phyloP scores from a whole-genome alignment of 2,329 filamentous ascomycete genomes.

The Xylariaceae sp. region DNA sequence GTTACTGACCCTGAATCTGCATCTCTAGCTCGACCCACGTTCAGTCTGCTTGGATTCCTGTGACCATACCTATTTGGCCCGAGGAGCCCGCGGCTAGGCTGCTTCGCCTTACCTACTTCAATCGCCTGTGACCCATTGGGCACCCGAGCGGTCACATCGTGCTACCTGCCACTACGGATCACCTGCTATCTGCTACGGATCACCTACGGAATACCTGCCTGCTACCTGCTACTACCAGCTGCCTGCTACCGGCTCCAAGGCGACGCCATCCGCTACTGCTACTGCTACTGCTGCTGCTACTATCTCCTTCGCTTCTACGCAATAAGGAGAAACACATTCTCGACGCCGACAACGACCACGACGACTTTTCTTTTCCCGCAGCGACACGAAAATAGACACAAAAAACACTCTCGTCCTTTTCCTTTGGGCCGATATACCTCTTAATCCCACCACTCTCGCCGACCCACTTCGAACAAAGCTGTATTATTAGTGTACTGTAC shows the following conservation, averaged over 20 bases:
- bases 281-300: too few species aligned
- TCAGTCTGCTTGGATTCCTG: not conserved
- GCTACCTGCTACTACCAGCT: not conserved
- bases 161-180: not conserved
- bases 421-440: not conserved
- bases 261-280: too few species aligned
- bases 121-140: not conserved
- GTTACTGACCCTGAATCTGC: conserved; percentile 1
- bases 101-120: not conserved
- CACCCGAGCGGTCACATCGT: not conserved
- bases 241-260: too few species aligned
- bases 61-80: not conserved
- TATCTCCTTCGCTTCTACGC: too few species aligned
- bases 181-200: not conserved
- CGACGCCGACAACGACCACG: not conserved
- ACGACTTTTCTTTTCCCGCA: not conserved
- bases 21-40: not conserved
- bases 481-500: not conserved
- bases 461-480: not conserved
- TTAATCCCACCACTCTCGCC: not conserved
- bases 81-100: not conserved
- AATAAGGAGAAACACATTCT: not conserved
- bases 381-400: not conserved
- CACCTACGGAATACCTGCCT: not conserved
- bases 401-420: not conserved